Conservation (phyloP, 305 asterid species). For the Solanum chacoense region DNA sequence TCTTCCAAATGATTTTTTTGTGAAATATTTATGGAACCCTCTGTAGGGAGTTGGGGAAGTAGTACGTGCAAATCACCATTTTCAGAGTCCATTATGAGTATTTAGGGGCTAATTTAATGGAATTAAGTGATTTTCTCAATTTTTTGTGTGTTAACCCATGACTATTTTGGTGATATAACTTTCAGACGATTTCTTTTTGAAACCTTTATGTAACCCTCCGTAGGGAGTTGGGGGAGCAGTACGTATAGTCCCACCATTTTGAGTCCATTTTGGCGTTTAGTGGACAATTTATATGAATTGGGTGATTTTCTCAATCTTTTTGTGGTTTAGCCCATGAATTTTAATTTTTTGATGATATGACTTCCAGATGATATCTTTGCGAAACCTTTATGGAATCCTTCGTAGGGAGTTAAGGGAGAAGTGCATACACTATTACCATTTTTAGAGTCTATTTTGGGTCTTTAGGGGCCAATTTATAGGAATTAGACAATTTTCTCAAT, state of each 20-base stretch:
- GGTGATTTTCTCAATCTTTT: not conserved
- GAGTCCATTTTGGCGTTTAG: not conserved
- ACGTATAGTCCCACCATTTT: too few species aligned
- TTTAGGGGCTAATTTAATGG: not conserved
- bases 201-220: not conserved
- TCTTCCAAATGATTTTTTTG: not conserved
- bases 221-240: accelerated
- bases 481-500: too few species aligned
- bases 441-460: too few species aligned
- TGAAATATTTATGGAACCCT: not conserved
- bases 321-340: not conserved
- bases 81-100: not conserved
- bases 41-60: not conserved
- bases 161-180: too few species aligned
- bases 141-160: not conserved
- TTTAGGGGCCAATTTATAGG: too few species aligned
- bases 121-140: too few species aligned
- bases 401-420: too few species aligned
- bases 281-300: not conserved
- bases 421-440: too few species aligned
- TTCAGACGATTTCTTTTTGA: not conserved
- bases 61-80: not conserved
- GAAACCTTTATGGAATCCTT: too few species aligned
- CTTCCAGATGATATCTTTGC: too few species aligned
- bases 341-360: too few species aligned